Conservation (phyloP, 2,329 filamentous ascomycete species). For the Fusarium ramigenum region DNA sequence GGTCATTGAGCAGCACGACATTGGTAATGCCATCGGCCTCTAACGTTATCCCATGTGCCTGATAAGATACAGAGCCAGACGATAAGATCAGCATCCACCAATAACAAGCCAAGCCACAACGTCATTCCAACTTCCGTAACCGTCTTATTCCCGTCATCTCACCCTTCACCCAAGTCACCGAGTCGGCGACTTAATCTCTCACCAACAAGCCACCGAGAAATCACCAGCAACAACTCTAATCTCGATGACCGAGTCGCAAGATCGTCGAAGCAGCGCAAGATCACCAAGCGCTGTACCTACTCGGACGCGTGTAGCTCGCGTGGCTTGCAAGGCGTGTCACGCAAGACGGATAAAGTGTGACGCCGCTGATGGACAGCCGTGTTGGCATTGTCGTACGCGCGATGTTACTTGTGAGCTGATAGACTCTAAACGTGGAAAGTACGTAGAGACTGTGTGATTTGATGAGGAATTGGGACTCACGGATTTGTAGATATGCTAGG, state of each 20-base stretch:
- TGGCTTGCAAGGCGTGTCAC: slow-evolving; percentile 37
- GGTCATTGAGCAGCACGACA: too few species aligned
- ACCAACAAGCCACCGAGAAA: neutral
- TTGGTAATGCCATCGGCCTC: too few species aligned
- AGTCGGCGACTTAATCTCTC: slow-evolving; percentile 11
- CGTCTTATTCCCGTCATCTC: neutral
- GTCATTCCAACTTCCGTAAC: neutral
- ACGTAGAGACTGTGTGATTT: accelerated
- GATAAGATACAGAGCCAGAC: neutral
- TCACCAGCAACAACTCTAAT: neutral
- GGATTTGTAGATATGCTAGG: neutral
- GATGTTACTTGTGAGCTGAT: slow-evolving; percentile 27
- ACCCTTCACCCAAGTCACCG: neutral
- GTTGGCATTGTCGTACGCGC: slow-evolving; percentile 33
- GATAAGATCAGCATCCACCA: neutral
- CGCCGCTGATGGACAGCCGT: slow-evolving; percentile 25
- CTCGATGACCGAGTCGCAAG: neutral
- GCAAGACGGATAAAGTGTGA: slow-evolving; percentile 34
- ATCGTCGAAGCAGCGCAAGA: neutral
- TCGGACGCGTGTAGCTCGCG: slow-evolving; percentile 14
- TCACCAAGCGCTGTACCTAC: neutral
- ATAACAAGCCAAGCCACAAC: neutral
- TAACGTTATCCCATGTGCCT: neutral
- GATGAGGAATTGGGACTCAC: neutral
- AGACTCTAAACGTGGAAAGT: slow-evolving; percentile 33